Conservation (phyloP, 495 filamentous ascomycete species). For the Penicillium maclennaniae region DNA sequence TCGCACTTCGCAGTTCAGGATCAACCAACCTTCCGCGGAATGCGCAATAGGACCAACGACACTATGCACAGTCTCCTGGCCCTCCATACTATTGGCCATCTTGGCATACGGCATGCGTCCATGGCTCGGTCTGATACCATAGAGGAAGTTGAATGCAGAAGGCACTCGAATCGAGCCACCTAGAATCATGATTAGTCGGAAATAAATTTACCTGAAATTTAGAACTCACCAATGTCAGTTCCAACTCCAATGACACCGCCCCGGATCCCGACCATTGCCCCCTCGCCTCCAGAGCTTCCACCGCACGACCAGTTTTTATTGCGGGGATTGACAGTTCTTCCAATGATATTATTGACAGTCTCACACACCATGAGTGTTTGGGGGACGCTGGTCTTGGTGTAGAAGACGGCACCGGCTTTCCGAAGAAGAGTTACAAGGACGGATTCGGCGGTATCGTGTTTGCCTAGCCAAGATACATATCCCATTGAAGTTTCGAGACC, state of each 20-base stretch:
- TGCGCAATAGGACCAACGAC: conserved; percentile 38
- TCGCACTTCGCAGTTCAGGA: conserved; percentile 11
- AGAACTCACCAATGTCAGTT: conserved; percentile 31
- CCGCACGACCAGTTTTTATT: conserved; percentile 36
- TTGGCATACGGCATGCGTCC: conserved; percentile 42
- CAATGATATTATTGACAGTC: conserved; percentile 42
- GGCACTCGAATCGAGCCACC: conserved; percentile 51
- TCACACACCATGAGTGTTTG: conserved; percentile 34
- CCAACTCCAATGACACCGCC: conserved; percentile 36
- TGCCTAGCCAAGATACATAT: conserved; percentile 12
- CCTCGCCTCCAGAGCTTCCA: conserved; percentile 42
- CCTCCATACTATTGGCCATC: conserved; percentile 26
- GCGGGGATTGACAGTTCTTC: conserved; percentile 34
- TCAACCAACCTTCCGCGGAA: conserved; percentile 30
- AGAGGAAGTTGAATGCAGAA: conserved; percentile 44
- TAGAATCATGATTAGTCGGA: neutral
- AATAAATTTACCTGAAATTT: neutral
- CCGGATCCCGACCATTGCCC: conserved; percentile 33
- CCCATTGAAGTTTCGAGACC: conserved; percentile 20
- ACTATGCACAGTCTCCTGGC: conserved; percentile 33
- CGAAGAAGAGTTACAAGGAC: conserved; percentile 12
- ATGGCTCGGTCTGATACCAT: conserved; percentile 38
- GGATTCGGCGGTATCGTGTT: conserved; percentile 7
- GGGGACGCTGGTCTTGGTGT: conserved; percentile 41
- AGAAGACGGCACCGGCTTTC: conserved; percentile 34